phyloP scores from a whole-genome alignment of 305 asterid genomes.

The Galium porrigens region DNA sequence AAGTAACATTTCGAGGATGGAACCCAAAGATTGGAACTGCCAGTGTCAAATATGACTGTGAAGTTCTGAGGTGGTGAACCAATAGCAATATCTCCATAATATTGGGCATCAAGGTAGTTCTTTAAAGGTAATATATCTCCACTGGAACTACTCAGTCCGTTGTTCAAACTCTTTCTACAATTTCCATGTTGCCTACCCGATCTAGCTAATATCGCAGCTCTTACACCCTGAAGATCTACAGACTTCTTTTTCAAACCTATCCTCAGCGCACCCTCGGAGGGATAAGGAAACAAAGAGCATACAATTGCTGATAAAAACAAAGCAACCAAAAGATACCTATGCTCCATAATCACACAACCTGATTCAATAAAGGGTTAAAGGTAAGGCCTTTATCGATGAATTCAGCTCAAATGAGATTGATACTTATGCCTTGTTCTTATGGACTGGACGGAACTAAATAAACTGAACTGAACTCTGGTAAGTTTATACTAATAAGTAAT shows the following conservation, averaged over 20 bases:
- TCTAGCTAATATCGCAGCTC: slow-evolving; percentile 40
- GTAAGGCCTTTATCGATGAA: slow-evolving; percentile 2
- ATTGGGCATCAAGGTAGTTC: slow-evolving; percentile 91
- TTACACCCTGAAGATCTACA: slow-evolving; percentile 33
- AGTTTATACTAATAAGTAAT: not conserved
- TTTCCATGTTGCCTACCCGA: slow-evolving; percentile 29
- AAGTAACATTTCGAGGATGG: slow-evolving; percentile 80
- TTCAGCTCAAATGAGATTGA: not conserved
- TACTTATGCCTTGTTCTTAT: not conserved
- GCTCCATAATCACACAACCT: slow-evolving; percentile 45
- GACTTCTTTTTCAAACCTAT: slow-evolving; percentile 48
- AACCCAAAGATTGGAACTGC: slow-evolving; percentile 94
- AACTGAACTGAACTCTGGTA: not conserved
- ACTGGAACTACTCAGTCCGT: slow-evolving; percentile 35
- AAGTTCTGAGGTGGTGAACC: slow-evolving; percentile 92
- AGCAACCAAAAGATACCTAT: slow-evolving; percentile 22
- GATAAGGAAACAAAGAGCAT: slow-evolving; percentile 36
- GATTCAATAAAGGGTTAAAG: slow-evolving; percentile 11
- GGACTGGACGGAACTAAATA: not conserved
- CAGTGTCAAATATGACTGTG: slow-evolving; percentile 77
- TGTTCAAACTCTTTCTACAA: slow-evolving; percentile 14
- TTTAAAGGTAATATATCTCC: slow-evolving; percentile 45
- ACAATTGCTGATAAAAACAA: slow-evolving; percentile 34
- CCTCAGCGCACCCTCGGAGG: slow-evolving; percentile 42
- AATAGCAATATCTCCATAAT: slow-evolving; percentile 70